Evolutionary conservation across 2,329 filamentous ascomycete genomes (phyloP).

Genomic region (Capronia coronata): DNA sequence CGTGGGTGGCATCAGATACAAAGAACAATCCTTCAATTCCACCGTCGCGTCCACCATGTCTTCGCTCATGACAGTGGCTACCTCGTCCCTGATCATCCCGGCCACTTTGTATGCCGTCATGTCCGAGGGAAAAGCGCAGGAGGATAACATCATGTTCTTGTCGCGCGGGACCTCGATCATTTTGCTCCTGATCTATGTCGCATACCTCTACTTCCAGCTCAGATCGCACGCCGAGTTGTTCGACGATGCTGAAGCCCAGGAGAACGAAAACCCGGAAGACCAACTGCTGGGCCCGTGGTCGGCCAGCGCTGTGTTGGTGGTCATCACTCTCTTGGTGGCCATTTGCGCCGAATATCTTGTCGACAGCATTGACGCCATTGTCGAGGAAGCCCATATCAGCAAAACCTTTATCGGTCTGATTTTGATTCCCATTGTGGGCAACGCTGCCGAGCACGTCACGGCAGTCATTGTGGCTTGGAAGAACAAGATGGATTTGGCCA

Average conservation of each 20-base stretch:
- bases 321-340: conserved; percentile 63
- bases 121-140: conserved; percentile 35
- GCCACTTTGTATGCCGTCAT: conserved; percentile 67
- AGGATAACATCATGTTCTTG: conserved; percentile 58
- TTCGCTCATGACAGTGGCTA: conserved; percentile 68
- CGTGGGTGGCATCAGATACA: conserved; percentile 63
- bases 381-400: conserved; percentile 63
- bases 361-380: conserved; percentile 66
- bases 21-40: conserved; percentile 56
- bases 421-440: conserved; percentile 71
- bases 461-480: conserved; percentile 71
- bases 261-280: conserved; percentile 35
- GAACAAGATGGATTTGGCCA: conserved; percentile 61
- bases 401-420: conserved; percentile 77
- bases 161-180: conserved; percentile 72
- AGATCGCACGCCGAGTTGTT: conserved; percentile 68
- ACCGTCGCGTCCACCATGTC: conserved; percentile 50
- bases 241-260: conserved; percentile 43
- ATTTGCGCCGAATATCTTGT: conserved; percentile 73
- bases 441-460: conserved; percentile 74
- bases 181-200: conserved; percentile 64
- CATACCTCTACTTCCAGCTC: conserved; percentile 74
- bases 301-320: conserved; percentile 59
- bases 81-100: conserved; percentile 71
- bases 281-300: conserved; percentile 57